phyloP scores from a whole-genome alignment of 1,284 basidiomycete species.

The Sporisorium exsertum region DNA sequence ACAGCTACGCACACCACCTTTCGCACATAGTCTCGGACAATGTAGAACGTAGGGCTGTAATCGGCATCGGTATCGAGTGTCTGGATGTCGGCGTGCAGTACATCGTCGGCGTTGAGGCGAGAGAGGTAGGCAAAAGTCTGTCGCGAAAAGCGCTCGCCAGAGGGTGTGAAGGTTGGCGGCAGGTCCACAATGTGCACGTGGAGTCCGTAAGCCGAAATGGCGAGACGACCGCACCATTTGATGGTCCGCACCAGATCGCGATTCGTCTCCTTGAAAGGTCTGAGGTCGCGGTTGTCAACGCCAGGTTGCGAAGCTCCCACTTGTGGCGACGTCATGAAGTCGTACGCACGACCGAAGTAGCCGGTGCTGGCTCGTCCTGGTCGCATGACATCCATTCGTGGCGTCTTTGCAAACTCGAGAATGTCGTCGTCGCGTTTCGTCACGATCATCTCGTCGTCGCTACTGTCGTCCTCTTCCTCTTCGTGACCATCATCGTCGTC shows the following conservation, averaged over 20 bases:
- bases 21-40: slow-evolving; percentile 62
- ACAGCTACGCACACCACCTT: slow-evolving; percentile 66
- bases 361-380: slow-evolving; percentile 37
- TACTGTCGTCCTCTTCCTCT: slow-evolving; percentile 44
- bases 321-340: slow-evolving; percentile 47
- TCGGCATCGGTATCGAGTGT: slow-evolving; percentile 61
- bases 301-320: slow-evolving; percentile 27
- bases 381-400: slow-evolving; percentile 37
- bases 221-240: slow-evolving; percentile 67
- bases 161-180: slow-evolving; percentile 66
- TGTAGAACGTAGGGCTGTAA: slow-evolving; percentile 67
- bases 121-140: slow-evolving; percentile 67
- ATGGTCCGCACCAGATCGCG: slow-evolving; percentile 58
- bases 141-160: slow-evolving; percentile 61
- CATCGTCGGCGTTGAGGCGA: slow-evolving; percentile 64
- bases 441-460: slow-evolving; percentile 63
- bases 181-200: slow-evolving; percentile 61
- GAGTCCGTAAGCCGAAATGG: slow-evolving; percentile 62
- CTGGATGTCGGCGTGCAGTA: slow-evolving; percentile 68
- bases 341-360: slow-evolving; percentile 52
- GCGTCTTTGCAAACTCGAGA: slow-evolving; percentile 64
- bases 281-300: slow-evolving; percentile 10
- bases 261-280: slow-evolving; percentile 38
- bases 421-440: slow-evolving; percentile 64
- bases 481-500: slow-evolving; percentile 12